Evolutionary conservation across 1,139 yeast genomes (phyloP).

Genomic region (Geotrichum aggregatum): DNA sequence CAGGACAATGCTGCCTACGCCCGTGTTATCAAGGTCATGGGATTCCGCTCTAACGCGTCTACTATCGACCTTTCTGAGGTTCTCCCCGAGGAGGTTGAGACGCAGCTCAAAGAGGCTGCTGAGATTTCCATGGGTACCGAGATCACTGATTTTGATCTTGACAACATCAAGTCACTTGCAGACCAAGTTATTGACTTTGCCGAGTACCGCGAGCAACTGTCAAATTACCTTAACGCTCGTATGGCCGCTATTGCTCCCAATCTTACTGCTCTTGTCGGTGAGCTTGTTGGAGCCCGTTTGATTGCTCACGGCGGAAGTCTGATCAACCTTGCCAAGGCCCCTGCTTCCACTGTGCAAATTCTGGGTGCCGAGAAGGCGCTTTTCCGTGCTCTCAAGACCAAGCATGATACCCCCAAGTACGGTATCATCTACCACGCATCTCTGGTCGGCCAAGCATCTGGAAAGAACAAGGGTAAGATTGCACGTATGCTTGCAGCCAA

Average conservation of each 20-base stretch:
- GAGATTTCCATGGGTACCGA: slow-evolving; percentile 99
- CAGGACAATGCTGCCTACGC: slow-evolving; percentile 68
- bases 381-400: slow-evolving; percentile 96
- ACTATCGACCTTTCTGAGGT: slow-evolving; percentile 87
- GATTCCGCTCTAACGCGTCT: slow-evolving; percentile 83
- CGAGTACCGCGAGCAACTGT: slow-evolving; percentile 85
- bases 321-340: slow-evolving; percentile 93
- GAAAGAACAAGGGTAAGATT: slow-evolving; percentile 96
- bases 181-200: slow-evolving; percentile 90
- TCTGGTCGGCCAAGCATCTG: slow-evolving; percentile 93
- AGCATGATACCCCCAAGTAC: slow-evolving; percentile 97
- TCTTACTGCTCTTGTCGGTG: slow-evolving; percentile 93
- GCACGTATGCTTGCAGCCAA: slow-evolving; percentile 98
- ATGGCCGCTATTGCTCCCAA: slow-evolving; percentile 99
- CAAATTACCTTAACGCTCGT: slow-evolving; percentile 83
- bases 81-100: slow-evolving; percentile 67
- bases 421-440: slow-evolving; percentile 97
- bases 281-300: slow-evolving; percentile 96
- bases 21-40: slow-evolving; percentile 89
- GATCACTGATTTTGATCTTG: slow-evolving; percentile 88
- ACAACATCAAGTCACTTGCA: slow-evolving; percentile 85
- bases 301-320: slow-evolving; percentile 98
- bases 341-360: slow-evolving; percentile 97
- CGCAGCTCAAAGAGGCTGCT: slow-evolving; percentile 69
- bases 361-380: slow-evolving; percentile 98